These are phyloP conservation scores for Leishmania tarentolae DNA, from an alignment of 208 protist species.

Conservation along the genomic window DNA sequence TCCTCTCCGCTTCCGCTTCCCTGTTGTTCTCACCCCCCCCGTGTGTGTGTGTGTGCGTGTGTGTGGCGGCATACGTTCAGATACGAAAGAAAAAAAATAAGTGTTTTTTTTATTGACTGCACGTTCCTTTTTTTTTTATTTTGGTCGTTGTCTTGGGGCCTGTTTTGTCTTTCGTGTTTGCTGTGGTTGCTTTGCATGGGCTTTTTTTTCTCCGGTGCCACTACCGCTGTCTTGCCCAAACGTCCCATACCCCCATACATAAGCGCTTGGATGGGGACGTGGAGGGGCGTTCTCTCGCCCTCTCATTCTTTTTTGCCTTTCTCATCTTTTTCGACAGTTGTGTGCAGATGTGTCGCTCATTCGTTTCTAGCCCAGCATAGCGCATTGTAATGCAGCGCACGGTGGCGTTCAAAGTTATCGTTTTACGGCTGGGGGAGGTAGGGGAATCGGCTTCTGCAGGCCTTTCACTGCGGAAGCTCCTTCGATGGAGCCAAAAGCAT, in stretches of 20 bases:
- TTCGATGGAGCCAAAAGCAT: not conserved
- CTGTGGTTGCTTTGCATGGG: too few species aligned
- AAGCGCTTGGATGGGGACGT: too few species aligned
- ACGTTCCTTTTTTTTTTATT: not conserved
- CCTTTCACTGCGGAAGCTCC: not conserved
- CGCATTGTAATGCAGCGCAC: not conserved
- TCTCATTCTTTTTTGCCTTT: too few species aligned
- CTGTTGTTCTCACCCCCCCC: not conserved
- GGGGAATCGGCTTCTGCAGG: not conserved
- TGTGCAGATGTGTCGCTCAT: too few species aligned
- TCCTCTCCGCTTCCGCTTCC: too few species aligned
- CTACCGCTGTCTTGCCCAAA: too few species aligned
- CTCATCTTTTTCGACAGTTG: too few species aligned
- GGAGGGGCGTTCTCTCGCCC: too few species aligned
- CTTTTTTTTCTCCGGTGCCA: too few species aligned
- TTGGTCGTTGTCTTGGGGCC: too few species aligned
- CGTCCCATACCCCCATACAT: too few species aligned
- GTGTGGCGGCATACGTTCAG: too few species aligned
- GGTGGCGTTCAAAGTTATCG: not conserved
- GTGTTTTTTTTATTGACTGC: not conserved
- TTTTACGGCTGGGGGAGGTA: not conserved
- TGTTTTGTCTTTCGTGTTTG: not conserved
- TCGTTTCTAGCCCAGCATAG: not conserved
- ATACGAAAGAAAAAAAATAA: not conserved
- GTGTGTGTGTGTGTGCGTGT: not conserved